phyloP scores from a whole-genome alignment of 148 eudicot species.

The Linanthus parryae region DNA sequence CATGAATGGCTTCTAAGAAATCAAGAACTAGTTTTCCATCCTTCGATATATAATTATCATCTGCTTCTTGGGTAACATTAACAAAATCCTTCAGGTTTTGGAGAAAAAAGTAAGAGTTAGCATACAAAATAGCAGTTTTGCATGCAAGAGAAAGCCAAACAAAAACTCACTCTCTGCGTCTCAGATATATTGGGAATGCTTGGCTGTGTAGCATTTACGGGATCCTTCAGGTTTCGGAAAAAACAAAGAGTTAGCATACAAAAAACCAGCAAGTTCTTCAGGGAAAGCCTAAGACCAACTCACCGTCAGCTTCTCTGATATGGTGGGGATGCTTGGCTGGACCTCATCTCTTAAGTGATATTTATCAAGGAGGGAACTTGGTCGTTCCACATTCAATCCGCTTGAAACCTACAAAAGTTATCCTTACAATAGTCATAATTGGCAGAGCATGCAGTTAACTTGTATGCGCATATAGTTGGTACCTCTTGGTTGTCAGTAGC shows the following conservation, averaged over 20 bases:
- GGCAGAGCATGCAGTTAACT: too few relatives aligned
- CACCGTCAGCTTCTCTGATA: conserved; percentile 27
- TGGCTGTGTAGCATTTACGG: conserved; percentile 20
- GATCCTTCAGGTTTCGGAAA: conserved; percentile 33
- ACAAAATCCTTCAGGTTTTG: conserved; percentile 35
- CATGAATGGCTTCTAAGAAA: conserved; percentile 86
- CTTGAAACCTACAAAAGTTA: conserved; percentile 34
- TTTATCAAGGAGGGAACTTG: conserved; percentile 62
- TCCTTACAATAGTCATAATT: conserved; percentile 16
- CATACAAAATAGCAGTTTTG: too few relatives aligned
- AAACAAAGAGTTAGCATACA: conserved; percentile 15
- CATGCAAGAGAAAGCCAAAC: too few relatives aligned
- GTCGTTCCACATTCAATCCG: conserved; percentile 22
- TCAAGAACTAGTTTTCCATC: conserved; percentile 88
- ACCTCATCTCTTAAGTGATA: conserved; percentile 44
- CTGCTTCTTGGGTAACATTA: conserved; percentile 27
- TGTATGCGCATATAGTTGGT: too few relatives aligned
- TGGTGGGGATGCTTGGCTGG: conserved; percentile 23
- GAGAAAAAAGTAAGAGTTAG: conserved; percentile 12
- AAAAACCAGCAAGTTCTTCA: conserved; percentile 19
- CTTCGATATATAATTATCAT: conserved; percentile 40
- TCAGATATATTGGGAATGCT: too few relatives aligned
- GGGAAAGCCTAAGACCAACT: conserved; percentile 16
- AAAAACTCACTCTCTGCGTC: too few relatives aligned
- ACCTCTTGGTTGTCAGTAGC: conserved; percentile 41